phyloP scores from a whole-genome alignment of 2,329 filamentous ascomycete species.

The Xylariaceae sp. region DNA sequence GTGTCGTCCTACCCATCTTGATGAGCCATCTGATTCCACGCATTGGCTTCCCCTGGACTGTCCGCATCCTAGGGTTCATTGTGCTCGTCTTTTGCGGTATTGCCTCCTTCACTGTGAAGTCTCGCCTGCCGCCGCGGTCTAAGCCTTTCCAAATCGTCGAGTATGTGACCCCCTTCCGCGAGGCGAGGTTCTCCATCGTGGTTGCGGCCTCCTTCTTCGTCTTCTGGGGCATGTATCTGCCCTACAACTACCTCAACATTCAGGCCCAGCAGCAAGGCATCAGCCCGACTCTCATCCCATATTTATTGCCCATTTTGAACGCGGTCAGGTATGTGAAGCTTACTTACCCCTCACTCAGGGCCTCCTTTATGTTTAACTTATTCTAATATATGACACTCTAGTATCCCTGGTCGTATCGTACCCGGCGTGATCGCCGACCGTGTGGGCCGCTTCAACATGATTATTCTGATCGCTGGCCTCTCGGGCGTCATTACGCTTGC shows the following conservation, averaged over 20 bases:
- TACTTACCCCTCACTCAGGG: no score
- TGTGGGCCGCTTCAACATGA: conserved; percentile 48
- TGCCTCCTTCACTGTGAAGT: conserved; percentile 42
- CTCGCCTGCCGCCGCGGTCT: conserved; percentile 43
- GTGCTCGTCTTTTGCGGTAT: conserved; percentile 43
- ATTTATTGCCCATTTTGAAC: conserved; percentile 28
- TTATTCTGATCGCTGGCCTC: conserved; percentile 29
- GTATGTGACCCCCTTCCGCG: conserved; percentile 53
- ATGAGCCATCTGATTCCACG: conserved; percentile 53
- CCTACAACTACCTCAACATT: conserved; percentile 27
- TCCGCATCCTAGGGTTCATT: conserved; percentile 46
- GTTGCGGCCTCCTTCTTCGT: conserved; percentile 23
- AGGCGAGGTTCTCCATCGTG: conserved; percentile 35
- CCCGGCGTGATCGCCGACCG: conserved; percentile 54
- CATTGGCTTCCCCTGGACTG: conserved; percentile 49
- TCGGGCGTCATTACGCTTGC: conserved; percentile 23
- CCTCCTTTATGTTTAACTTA: background rate
- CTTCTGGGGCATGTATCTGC: conserved; percentile 28
- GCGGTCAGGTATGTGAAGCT: conserved; percentile 23
- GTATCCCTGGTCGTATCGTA: conserved; percentile 52
- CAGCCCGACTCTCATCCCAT: conserved; percentile 19
- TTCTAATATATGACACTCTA: conserved; percentile 4
- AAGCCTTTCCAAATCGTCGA: conserved; percentile 52
- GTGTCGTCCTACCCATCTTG: conserved; percentile 63
- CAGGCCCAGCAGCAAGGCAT: conserved; percentile 27